phyloP scores from a whole-genome alignment of 139 green algal species.

The Chlamydomonas sphaeroides region DNA sequence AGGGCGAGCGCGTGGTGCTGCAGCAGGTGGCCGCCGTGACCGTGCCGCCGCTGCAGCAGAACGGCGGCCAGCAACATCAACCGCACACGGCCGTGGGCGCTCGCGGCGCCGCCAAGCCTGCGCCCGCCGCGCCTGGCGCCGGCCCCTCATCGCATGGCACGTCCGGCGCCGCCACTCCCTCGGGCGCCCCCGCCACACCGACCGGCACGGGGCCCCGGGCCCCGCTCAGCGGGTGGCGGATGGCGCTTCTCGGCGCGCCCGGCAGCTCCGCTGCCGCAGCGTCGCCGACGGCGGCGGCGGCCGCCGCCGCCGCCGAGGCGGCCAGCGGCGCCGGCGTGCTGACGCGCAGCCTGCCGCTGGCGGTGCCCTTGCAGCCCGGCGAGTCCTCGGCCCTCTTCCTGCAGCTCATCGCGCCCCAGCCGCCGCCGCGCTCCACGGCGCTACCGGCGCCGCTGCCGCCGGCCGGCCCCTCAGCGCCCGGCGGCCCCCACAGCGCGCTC shows the following conservation, averaged over 20 bases:
- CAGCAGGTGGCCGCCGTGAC: constrained; percentile 35
- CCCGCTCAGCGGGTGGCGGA: constrained; percentile 31
- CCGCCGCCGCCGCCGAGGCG: neutral
- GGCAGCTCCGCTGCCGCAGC: neutral
- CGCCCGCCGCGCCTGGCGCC: no score
- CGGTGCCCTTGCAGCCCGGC: constrained; percentile 44
- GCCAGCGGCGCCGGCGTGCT: neutral
- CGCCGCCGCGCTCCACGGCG: constrained; percentile 1
- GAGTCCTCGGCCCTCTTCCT: constrained; percentile 43
- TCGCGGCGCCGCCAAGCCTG: no score
- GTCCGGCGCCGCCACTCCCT: neutral
- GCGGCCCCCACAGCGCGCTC: neutral
- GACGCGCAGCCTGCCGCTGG: constrained; percentile 27
- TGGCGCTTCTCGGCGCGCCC: neutral
- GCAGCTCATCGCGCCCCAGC: constrained; percentile 48
- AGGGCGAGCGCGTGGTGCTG: constrained; percentile 34
- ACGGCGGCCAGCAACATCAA: no score
- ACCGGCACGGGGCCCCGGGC: neutral
- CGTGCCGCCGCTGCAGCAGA: neutral
- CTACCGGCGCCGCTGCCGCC: neutral
- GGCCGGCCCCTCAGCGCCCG: neutral
- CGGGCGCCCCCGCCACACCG: neutral
- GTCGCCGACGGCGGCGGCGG: neutral
- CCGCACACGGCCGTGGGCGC: no score
- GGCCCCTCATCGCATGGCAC: no score